Evolutionary conservation across 1,139 yeast species (phyloP).

Genomic region (Dujonia santamariae): DNA sequence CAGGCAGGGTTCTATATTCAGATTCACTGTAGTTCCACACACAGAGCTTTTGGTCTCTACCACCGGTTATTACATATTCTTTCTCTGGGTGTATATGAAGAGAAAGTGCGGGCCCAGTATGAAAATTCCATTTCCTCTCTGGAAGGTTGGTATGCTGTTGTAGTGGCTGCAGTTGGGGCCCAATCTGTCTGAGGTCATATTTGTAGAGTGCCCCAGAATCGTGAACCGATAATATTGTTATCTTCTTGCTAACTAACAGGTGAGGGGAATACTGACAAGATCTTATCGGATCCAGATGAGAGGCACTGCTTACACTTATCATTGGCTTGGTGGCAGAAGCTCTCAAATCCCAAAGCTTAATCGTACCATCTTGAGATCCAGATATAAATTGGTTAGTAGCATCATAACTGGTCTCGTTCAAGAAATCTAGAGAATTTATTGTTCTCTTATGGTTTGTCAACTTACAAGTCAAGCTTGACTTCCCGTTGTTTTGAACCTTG

Average conservation of each 20-base stretch:
- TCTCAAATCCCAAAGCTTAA: constrained; percentile 86
- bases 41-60: constrained; percentile 82
- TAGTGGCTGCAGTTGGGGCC: constrained; percentile 25
- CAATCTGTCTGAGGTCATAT: constrained; percentile 65
- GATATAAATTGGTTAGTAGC: constrained; percentile 63
- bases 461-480: constrained; percentile 39
- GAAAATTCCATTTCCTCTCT: constrained; percentile 81
- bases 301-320: constrained; percentile 38
- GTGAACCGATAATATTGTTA: constrained; percentile 58
- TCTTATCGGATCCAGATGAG: constrained; percentile 64
- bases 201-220: constrained; percentile 86
- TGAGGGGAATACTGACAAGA: constrained; percentile 61
- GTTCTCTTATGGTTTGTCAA: constrained; percentile 76
- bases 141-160: constrained; percentile 21
- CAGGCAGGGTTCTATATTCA: constrained; percentile 53
- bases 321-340: constrained; percentile 42
- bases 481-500: constrained; percentile 33
- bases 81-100: constrained; percentile 84
- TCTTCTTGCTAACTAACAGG: constrained; percentile 25
- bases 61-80: constrained; percentile 87
- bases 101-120: constrained; percentile 86
- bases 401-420: constrained; percentile 20
- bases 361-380: constrained; percentile 89
- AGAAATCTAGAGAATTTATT: constrained; percentile 75
- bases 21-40: constrained; percentile 63